Conservation (phyloP, 148 eudicot species). For the Vaccinium myrtillus region DNA sequence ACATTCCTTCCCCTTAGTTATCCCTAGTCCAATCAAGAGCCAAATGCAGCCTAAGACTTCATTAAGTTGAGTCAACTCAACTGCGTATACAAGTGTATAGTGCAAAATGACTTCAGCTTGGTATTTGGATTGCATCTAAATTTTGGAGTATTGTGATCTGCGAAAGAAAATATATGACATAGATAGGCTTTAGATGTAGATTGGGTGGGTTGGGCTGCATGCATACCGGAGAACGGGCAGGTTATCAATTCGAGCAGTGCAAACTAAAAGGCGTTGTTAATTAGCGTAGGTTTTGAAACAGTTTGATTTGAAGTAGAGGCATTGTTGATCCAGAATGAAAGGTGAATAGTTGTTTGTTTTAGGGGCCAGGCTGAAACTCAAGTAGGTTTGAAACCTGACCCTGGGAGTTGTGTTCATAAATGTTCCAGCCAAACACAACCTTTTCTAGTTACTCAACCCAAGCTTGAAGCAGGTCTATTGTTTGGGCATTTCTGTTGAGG, state of each 20-base stretch:
- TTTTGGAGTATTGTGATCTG: background rate
- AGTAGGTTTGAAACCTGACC: slow-evolving; percentile 7
- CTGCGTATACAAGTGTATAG: background rate
- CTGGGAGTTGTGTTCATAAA: background rate
- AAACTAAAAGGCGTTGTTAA: background rate
- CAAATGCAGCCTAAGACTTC: background rate
- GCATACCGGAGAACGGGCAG: background rate
- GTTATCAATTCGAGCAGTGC: background rate
- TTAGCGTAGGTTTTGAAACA: background rate
- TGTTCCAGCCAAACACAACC: background rate
- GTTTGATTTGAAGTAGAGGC: background rate
- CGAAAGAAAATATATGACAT: background rate
- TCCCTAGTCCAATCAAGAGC: background rate
- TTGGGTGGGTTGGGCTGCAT: background rate
- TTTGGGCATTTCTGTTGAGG: background rate
- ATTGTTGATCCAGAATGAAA: background rate
- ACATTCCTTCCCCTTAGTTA: background rate
- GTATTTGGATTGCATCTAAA: background rate
- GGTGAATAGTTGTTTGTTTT: background rate
- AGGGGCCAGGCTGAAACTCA: background rate
- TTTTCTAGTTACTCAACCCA: background rate
- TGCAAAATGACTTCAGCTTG: background rate
- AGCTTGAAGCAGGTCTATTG: background rate
- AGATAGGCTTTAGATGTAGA: background rate
- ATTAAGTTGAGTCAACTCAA: background rate